phyloP scores from a whole-genome alignment of 2,329 filamentous ascomycete genomes.

The Colletotrichum chrysophilum region DNA sequence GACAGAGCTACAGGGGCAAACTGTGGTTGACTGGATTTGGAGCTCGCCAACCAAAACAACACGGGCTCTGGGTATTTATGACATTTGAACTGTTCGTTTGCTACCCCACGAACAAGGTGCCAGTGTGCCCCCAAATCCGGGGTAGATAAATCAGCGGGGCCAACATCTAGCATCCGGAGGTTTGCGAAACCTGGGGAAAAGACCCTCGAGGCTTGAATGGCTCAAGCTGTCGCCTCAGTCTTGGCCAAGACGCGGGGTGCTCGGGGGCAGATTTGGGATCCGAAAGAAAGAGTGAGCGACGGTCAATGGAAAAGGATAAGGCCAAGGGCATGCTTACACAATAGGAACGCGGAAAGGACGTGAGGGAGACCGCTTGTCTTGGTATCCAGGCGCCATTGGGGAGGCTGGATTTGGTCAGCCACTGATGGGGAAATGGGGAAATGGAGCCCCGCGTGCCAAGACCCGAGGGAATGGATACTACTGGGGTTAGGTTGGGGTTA shows the following conservation, averaged over 20 bases:
- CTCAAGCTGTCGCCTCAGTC: neutral
- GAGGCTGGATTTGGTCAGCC: constrained; percentile 13
- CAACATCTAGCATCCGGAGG: constrained; percentile 14
- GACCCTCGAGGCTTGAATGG: neutral
- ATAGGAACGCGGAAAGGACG: neutral
- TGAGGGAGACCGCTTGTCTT: neutral
- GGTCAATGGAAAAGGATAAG: constrained; percentile 1
- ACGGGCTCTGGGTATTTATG: constrained; percentile 17
- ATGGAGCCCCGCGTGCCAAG: constrained; percentile 21
- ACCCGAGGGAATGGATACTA: constrained; percentile 19
- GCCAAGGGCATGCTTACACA: neutral
- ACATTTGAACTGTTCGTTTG: neutral
- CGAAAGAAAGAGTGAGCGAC: neutral
- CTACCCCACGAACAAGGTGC: neutral
- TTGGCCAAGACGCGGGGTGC: neutral
- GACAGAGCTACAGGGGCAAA: neutral
- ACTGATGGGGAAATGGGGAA: neutral
- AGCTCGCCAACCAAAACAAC: neutral
- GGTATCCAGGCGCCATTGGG: neutral
- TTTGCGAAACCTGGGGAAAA: neutral
- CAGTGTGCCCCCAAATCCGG: neutral
- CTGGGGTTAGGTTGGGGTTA: constrained; percentile 9
- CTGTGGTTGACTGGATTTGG: neutral
- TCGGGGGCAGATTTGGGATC: neutral
- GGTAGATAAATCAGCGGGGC: constrained; percentile 4